These are phyloP conservation scores for Picea abies DNA, from an alignment of 83 land plant species.

Conservation along the genomic window DNA sequence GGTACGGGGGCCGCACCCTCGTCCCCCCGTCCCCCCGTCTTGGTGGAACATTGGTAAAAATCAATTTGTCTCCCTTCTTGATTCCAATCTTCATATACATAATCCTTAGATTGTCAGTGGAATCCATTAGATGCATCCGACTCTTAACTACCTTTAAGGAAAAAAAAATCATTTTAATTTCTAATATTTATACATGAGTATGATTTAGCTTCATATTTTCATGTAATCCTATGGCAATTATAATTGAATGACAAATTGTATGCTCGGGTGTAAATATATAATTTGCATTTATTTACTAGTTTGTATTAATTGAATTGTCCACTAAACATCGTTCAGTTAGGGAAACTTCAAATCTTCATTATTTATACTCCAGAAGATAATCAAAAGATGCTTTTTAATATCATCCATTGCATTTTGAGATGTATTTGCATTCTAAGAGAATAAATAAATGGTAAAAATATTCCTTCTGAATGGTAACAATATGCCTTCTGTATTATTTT, in stretches of 20 bases:
- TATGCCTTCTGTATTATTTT: conserved; percentile 6
- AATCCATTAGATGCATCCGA: background rate
- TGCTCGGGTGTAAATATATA: background rate
- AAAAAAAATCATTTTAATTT: background rate
- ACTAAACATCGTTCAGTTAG: too few species aligned
- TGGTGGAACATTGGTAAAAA: too few species aligned
- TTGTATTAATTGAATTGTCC: too few species aligned
- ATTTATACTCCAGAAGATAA: background rate
- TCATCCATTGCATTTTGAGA: background rate
- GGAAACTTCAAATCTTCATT: background rate
- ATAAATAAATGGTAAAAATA: background rate
- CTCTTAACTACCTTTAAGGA: background rate
- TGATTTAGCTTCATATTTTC: background rate
- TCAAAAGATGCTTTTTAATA: background rate
- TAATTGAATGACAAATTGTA: background rate
- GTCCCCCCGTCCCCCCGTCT: too few species aligned
- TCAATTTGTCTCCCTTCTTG: background rate
- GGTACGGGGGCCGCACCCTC: too few species aligned
- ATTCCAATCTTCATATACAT: background rate
- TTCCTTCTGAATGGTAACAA: background rate
- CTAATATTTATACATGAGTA: background rate
- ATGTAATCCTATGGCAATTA: background rate
- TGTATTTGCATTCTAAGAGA: background rate
- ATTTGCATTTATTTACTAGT: too few species aligned
- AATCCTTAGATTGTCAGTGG: background rate